A percentile compares a stretch with the other conserved stretches of the same genome.
Conservation (phyloP, 1,284 basidiomycete species). For the Cryptococcus amylolentus region DNA sequence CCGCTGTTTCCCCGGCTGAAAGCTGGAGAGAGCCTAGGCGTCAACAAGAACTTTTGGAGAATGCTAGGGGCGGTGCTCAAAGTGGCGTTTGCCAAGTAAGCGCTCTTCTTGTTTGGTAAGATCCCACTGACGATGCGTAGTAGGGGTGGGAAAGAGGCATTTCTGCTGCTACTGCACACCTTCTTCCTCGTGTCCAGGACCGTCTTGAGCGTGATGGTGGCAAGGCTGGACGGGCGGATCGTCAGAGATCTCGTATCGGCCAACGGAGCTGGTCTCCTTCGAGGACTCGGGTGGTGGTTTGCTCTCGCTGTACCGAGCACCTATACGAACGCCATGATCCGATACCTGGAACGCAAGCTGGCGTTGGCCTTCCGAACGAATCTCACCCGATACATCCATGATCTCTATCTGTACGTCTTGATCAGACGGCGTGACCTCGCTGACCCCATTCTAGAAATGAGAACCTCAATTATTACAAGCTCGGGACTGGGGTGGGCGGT, state of each 20-base stretch:
- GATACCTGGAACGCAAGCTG: conserved; percentile 85
- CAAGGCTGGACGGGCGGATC: conserved; percentile 82
- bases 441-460: conserved; percentile 36
- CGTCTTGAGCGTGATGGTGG: conserved; percentile 80
- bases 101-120: background rate
- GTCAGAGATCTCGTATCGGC: conserved; percentile 86
- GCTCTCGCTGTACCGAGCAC: conserved; percentile 85
- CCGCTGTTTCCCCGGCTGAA: conserved; percentile 33
- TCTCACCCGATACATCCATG: conserved; percentile 86
- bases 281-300: conserved; percentile 85
- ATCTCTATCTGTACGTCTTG: conserved; percentile 73
- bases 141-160: conserved; percentile 68
- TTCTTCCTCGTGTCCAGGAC: conserved; percentile 84
- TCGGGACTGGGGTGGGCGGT: conserved; percentile 49
- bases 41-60: conserved; percentile 73
- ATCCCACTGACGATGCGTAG: conserved; percentile 38
- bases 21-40: conserved; percentile 59
- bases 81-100: conserved; percentile 63
- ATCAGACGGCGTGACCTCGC: background rate
- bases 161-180: conserved; percentile 75
- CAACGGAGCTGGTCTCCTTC: conserved; percentile 77
- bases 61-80: conserved; percentile 74
- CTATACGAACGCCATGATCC: conserved; percentile 95
- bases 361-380: conserved; percentile 79
- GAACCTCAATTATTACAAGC: conserved; percentile 57